A percentile compares a stretch with the other conserved stretches of the same genome.
phyloP scores from a whole-genome alignment of 2,329 filamentous ascomycete species.

The Fusarium circinatum region DNA sequence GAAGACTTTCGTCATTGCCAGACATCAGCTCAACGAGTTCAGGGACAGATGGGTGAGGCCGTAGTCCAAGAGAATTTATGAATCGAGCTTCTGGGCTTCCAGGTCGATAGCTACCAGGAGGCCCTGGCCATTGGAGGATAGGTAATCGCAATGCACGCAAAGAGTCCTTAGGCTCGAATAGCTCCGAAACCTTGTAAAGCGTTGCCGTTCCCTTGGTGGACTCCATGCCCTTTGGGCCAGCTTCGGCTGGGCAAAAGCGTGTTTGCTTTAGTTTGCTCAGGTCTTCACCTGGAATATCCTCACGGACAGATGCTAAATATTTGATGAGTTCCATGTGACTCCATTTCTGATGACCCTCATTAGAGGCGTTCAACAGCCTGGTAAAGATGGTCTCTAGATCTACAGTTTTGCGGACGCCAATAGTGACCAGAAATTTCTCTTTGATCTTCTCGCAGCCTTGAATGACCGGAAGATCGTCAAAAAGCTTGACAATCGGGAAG shows the following conservation, averaged over 20 bases:
- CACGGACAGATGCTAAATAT: constrained; percentile 88
- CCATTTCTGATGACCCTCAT: constrained; percentile 74
- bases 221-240: constrained; percentile 65
- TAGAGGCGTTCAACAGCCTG: constrained; percentile 74
- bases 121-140: constrained; percentile 83
- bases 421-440: constrained; percentile 83
- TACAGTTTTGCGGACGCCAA: constrained; percentile 95
- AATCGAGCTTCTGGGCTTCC: constrained; percentile 79
- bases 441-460: constrained; percentile 82
- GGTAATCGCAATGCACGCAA: constrained; percentile 77
- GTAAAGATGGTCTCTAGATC: constrained; percentile 95
- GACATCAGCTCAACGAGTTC: constrained; percentile 85
- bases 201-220: constrained; percentile 60
- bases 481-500: constrained; percentile 92
- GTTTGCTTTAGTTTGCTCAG: constrained; percentile 81
- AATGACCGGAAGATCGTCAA: constrained; percentile 90
- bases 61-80: constrained; percentile 77
- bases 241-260: constrained; percentile 84
- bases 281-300: constrained; percentile 87
- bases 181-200: constrained; percentile 78
- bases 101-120: constrained; percentile 69
- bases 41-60: constrained; percentile 73
- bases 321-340: constrained; percentile 95
- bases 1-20: constrained; percentile 65
- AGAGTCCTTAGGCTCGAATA: constrained; percentile 81